Base-by-base conservation (phyloP, 345 rosid genomes). In the Garcia nutans region DNA sequence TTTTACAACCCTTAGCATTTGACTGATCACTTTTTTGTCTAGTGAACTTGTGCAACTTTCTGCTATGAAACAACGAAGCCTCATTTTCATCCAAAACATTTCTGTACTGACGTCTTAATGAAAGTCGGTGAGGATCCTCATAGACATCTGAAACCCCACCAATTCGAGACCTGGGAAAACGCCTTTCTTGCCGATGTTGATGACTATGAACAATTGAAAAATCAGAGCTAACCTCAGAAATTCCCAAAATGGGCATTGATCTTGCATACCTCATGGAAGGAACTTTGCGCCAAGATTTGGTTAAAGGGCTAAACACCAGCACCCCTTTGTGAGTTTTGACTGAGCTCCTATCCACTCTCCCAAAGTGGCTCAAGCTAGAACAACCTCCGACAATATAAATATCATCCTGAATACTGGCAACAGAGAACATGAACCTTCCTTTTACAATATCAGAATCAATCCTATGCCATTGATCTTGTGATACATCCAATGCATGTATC, bases 121-220 rank as follows among this genome's bases (percentile, higher is more conserved):
- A 96, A 68, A 93, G 88, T 79, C 93, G 87, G 86, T 96, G 98
- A 49, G 99, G 98, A 83, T 93, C 99, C 88, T 90, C 99, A 31
- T 93, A 96, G 70, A 93, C 96, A 72, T 92, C 99, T 0, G 95
- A 93, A 0, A 83, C 96, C 22, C 90, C 93, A 24, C 94, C 93
- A 68, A 76, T 65, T 58, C 95, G 86, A 17, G 98, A 85, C 81
- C 93, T 81, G 10, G 86, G 81, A 72, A 86, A 86, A 67, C 91
- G 93, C 81, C 92, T 87, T 22, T 95, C 97, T 79, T 89, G 95
- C 45, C 92, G 87, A 70, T 78, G 83, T 68, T 88, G 93, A 77
- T 87, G 87, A 78, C 84, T 72, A 24, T 83, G 92, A 60, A 80
- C 76, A 41, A 82, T 59, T 5, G 86, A 84, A 76, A 87, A 85